phyloP scores from a whole-genome alignment of 495 filamentous ascomycete genomes.

The Saxophila tyrrhenica region DNA sequence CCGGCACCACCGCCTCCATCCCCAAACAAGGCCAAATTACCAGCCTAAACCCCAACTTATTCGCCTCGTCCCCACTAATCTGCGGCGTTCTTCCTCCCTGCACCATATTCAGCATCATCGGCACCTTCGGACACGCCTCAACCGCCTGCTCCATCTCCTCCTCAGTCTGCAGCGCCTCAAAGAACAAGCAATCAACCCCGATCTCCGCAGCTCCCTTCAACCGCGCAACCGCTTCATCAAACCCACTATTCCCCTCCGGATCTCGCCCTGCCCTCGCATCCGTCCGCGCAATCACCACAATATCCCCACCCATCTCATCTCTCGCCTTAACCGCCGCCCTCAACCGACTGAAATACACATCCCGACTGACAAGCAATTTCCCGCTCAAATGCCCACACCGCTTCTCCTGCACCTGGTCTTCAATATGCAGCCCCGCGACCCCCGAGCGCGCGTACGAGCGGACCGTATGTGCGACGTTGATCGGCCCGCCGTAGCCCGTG shows the following conservation, averaged over 20 bases:
- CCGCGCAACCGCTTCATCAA: conserved; percentile 47
- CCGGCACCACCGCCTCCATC: conserved; percentile 21
- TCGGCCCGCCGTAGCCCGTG: conserved; percentile 29
- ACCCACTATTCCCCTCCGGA: conserved; percentile 36
- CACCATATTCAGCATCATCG: conserved; percentile 54
- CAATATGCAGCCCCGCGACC: conserved; percentile 61
- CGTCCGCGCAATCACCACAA: conserved; percentile 59
- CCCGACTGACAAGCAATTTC: conserved; percentile 47
- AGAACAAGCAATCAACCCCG: conserved; percentile 53
- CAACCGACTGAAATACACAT: conserved; percentile 46
- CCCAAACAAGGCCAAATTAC: conserved; percentile 37
- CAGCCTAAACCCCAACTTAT: conserved; percentile 50
- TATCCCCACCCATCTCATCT: conserved; percentile 41
- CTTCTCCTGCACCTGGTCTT: conserved; percentile 59
- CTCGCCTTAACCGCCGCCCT: conserved; percentile 32
- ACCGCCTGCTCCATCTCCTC: conserved; percentile 43
- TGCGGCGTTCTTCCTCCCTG: conserved; percentile 48
- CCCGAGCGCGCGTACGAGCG: conserved; percentile 53
- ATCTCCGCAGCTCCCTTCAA: conserved; percentile 44
- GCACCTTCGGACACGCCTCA: conserved; percentile 43
- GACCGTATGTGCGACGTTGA: conserved; percentile 54
- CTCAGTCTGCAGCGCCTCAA: conserved; percentile 50
- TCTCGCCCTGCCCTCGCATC: conserved; percentile 46
- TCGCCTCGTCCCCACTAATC: conserved; percentile 45
- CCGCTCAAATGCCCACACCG: conserved; percentile 33